Percentiles rank a stretch among this genome's conserved stretches.
Conservation (phyloP, 2,329 filamentous ascomycete species). For the Metarhizium rileyi region DNA sequence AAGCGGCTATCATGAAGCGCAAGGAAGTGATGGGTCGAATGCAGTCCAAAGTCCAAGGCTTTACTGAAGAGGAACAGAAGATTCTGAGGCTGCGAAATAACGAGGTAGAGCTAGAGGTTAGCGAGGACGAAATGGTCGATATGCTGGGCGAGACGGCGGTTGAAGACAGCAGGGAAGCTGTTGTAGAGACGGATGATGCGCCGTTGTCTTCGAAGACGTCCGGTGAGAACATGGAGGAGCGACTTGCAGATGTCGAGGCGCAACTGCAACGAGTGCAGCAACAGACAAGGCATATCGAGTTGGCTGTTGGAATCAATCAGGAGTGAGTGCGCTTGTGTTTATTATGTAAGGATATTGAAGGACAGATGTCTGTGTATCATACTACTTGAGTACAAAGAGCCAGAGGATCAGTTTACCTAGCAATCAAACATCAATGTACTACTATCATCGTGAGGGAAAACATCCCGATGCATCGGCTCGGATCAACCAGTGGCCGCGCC, state of each 20-base stretch:
- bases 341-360: background rate
- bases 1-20: constrained; percentile 20
- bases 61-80: constrained; percentile 28
- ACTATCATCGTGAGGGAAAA: background rate
- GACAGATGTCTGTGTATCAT: constrained; percentile 1
- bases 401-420: background rate
- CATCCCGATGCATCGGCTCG: constrained; percentile 1
- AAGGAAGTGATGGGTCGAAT: constrained; percentile 27
- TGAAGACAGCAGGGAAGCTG: constrained; percentile 1
- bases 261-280: constrained; percentile 10
- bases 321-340: background rate
- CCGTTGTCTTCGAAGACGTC: background rate
- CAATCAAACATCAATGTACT: constrained; percentile 1
- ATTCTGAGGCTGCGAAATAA: constrained; percentile 19
- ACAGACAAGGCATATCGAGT: constrained; percentile 14
- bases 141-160: constrained; percentile 16
- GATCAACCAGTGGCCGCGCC: constrained; percentile 4
- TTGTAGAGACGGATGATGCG: constrained; percentile 1
- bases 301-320: constrained; percentile 12
- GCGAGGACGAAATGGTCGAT: constrained; percentile 27
- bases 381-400: too few relatives aligned
- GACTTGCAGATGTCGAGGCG: constrained; percentile 11
- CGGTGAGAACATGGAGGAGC: background rate
- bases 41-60: constrained; percentile 25
- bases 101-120: constrained; percentile 18